Percentiles rank a stretch among this genome's conserved stretches.
Conservation (phyloP, 2,329 filamentous ascomycete genomes). For the Chrysoporthe puriensis region DNA sequence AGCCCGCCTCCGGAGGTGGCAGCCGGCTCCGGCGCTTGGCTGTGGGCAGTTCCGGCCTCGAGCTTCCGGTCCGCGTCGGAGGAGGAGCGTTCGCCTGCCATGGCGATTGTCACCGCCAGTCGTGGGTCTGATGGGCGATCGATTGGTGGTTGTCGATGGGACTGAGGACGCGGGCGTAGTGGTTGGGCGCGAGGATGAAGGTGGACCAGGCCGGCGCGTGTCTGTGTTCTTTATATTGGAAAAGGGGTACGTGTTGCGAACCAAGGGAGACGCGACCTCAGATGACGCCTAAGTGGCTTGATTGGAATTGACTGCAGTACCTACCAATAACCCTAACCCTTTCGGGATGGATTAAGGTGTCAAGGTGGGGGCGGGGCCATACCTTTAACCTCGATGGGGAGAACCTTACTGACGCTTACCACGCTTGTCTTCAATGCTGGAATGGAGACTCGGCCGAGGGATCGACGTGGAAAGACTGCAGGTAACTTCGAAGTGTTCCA, state of each 20-base stretch:
- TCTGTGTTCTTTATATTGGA: not conserved
- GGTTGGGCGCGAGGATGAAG: not conserved
- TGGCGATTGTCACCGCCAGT: slow-evolving; percentile 1
- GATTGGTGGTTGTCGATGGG: not conserved
- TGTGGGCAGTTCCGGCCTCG: slow-evolving; percentile 24
- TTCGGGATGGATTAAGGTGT: too few relatives aligned
- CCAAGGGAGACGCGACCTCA: not conserved
- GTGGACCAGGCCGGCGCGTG: not conserved
- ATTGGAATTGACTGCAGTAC: not conserved
- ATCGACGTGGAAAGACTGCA: too few relatives aligned
- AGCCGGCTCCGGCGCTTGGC: slow-evolving; percentile 19
- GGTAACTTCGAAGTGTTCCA: too few relatives aligned
- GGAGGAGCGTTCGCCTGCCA: slow-evolving; percentile 28
- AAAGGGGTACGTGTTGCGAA: slow-evolving; percentile 1
- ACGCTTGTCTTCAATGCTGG: too few relatives aligned
- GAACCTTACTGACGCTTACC: too few relatives aligned
- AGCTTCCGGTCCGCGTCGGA: slow-evolving; percentile 29
- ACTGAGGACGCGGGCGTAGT: not conserved
- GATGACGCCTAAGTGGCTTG: slow-evolving; percentile 1
- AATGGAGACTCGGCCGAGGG: too few relatives aligned
- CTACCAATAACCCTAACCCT: not conserved
- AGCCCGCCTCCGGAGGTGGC: slow-evolving; percentile 39
- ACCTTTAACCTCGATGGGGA: too few relatives aligned
- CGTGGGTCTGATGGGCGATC: not conserved
- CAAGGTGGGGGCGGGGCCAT: too few relatives aligned